Conservation (phyloP, 192 early-diverging fungal species). For the Backusella mclennaniae region DNA sequence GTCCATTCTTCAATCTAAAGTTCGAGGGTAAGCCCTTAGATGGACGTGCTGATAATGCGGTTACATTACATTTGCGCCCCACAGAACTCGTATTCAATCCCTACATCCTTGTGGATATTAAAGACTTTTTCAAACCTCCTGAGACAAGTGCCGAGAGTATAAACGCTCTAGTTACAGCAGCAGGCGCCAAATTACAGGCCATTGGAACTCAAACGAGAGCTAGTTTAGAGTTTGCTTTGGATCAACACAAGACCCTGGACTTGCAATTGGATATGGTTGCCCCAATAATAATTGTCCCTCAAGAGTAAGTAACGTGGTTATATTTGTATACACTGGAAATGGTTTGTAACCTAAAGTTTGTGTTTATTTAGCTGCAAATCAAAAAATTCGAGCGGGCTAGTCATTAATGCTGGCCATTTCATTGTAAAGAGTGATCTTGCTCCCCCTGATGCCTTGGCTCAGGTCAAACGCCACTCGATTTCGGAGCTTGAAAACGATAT, state of each 20-base stretch:
- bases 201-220: constrained; percentile 74
- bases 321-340: background rate
- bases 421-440: constrained; percentile 71
- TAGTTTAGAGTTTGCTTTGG: constrained; percentile 75
- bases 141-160: constrained; percentile 57
- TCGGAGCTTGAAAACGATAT: constrained; percentile 54
- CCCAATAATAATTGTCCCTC: constrained; percentile 81
- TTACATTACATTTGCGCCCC: constrained; percentile 69
- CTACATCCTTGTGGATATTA: constrained; percentile 54
- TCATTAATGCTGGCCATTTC: constrained; percentile 82
- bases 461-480: constrained; percentile 67
- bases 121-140: constrained; percentile 72
- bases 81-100: constrained; percentile 82
- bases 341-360: background rate
- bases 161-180: constrained; percentile 57
- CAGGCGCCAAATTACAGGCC: constrained; percentile 67
- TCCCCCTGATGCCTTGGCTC: constrained; percentile 60
- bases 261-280: constrained; percentile 81
- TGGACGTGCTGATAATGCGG: constrained; percentile 66
- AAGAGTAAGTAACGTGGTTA: constrained; percentile 25
- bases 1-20: constrained; percentile 54
- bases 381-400: constrained; percentile 53
- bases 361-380: constrained; percentile 35
- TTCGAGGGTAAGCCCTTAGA: constrained; percentile 77
- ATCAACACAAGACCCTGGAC: constrained; percentile 73